Conservation (phyloP, 495 filamentous ascomycete genomes). For the Xylaria venustula region DNA sequence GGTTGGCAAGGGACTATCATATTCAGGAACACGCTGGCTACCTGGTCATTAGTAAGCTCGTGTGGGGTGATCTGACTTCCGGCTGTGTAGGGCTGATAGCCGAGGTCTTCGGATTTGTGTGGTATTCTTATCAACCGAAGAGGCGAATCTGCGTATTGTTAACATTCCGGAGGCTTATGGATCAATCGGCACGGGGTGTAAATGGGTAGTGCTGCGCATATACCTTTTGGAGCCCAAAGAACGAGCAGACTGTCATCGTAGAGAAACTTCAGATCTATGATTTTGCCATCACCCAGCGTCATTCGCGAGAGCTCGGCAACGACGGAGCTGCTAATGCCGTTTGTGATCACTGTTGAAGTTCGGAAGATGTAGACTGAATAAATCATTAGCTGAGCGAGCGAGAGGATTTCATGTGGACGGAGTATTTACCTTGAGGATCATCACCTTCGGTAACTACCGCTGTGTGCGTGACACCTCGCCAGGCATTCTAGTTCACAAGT, state of each 20-base stretch:
- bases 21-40: conserved; percentile 17
- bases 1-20: conserved; percentile 30
- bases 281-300: conserved; percentile 36
- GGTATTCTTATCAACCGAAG: conserved; percentile 28
- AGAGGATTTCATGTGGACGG: neutral
- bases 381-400: neutral
- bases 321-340: conserved; percentile 40
- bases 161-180: neutral
- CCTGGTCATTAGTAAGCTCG: conserved; percentile 25
- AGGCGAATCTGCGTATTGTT: conserved; percentile 17
- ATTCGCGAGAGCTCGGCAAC: conserved; percentile 33
- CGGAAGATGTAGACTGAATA: conserved; percentile 47
- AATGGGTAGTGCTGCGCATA: neutral
- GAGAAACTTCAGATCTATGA: conserved; percentile 52
- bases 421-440: conserved; percentile 17
- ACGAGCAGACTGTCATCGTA: conserved; percentile 42
- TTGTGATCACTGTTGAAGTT: conserved; percentile 35
- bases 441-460: conserved; percentile 27
- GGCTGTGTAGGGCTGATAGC: conserved; percentile 20
- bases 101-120: conserved; percentile 25
- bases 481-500: conserved; percentile 27
- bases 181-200: neutral
- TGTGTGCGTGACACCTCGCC: conserved; percentile 32
- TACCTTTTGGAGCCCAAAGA: conserved; percentile 42
- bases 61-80: conserved; percentile 17